These are phyloP conservation scores for Mollisiaceae sp. DNA, from an alignment of 2,329 filamentous ascomycete genomes.

Conservation along the genomic window DNA sequence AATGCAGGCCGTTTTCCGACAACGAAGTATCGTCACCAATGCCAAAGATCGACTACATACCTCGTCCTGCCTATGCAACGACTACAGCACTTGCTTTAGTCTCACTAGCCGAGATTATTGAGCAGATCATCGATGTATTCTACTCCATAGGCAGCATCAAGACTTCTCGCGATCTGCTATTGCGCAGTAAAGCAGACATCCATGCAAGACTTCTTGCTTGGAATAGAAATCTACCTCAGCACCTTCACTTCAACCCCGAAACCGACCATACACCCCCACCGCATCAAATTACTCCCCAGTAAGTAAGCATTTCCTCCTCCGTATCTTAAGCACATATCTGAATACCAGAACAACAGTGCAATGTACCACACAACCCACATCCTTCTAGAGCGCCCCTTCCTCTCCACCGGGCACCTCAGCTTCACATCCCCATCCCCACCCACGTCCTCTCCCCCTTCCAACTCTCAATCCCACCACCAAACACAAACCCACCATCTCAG, in stretches of 20 bases:
- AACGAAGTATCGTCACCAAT: background rate
- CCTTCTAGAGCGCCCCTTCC: background rate
- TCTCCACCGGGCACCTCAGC: background rate
- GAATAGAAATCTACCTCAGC: background rate
- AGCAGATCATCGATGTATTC: background rate
- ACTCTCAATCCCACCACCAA: no score
- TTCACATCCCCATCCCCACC: background rate
- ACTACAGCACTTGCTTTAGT: background rate
- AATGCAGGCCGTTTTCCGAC: background rate
- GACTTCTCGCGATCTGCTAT: background rate
- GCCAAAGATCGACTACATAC: background rate
- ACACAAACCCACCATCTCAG: background rate
- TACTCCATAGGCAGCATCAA: background rate
- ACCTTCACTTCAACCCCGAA: background rate
- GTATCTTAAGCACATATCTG: background rate
- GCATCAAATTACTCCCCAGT: conserved; percentile 2
- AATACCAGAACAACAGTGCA: background rate
- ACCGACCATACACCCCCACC: background rate
- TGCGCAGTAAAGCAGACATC: background rate
- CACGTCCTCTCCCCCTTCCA: no score
- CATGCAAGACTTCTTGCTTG: background rate
- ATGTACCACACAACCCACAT: background rate
- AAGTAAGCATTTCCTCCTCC: background rate
- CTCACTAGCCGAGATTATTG: background rate
- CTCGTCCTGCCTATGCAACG: background rate